phyloP scores from a whole-genome alignment of 2,329 filamentous ascomycete species.

The Talaromyces atroroseus region DNA sequence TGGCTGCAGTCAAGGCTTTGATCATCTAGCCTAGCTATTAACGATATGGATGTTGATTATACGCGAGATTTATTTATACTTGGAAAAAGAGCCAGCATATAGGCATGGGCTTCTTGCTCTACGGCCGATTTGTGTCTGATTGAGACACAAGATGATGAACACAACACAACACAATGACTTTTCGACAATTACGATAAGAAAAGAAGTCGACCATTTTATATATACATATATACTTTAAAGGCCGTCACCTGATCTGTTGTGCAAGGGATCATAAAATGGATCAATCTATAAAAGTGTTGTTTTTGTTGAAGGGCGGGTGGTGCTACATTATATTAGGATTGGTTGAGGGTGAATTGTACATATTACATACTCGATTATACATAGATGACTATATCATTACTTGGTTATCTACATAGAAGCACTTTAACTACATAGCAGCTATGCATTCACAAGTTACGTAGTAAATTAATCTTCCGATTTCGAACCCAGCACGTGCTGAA shows the following conservation, averaged over 20 bases:
- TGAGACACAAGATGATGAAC: background rate
- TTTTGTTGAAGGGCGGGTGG: background rate
- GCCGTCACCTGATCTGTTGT: background rate
- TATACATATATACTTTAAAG: background rate
- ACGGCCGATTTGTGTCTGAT: background rate
- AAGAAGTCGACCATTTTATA: background rate
- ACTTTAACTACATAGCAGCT: background rate
- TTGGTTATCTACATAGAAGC: background rate
- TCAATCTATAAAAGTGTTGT: background rate
- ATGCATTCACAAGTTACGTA: background rate
- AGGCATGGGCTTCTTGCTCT: background rate
- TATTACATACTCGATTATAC: background rate
- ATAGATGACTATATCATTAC: background rate
- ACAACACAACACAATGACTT: background rate
- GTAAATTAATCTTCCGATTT: no score
- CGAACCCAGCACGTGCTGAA: background rate
- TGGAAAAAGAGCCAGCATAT: background rate
- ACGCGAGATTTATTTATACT: background rate
- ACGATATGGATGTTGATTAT: background rate
- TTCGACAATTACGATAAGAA: background rate
- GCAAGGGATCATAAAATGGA: background rate
- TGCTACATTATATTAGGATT: background rate
- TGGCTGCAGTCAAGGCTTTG: background rate
- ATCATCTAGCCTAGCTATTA: background rate
- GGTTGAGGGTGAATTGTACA: background rate